Conservation (phyloP, 73 alveolate species). For the Paraurostyla sp. region DNA sequence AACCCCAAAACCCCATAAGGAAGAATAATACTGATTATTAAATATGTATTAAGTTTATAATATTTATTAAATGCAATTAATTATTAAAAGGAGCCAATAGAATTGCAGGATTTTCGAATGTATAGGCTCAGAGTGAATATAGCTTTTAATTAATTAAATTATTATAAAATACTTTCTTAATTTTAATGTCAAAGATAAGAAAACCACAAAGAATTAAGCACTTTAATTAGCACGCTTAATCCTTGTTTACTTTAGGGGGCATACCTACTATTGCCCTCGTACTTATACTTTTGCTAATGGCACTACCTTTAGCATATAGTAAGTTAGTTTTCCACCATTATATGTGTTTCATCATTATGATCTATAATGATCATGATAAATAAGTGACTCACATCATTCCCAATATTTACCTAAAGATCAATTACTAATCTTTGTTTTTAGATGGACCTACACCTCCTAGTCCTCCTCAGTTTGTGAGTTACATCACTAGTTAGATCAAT, state of each 20-base stretch:
- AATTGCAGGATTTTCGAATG: slow-evolving; percentile 24
- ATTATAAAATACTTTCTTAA: not conserved
- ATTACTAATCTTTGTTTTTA: not conserved
- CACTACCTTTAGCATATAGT: not conserved
- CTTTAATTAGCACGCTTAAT: not conserved
- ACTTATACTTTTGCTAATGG: slow-evolving; percentile 1
- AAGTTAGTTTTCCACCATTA: not conserved
- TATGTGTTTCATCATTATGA: not conserved
- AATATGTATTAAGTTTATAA: not conserved
- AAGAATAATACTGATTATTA: no score
- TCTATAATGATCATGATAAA: not conserved
- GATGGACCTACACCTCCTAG: slow-evolving; percentile 46
- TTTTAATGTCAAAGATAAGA: slow-evolving; percentile 1
- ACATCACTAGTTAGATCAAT: slow-evolving; percentile 41
- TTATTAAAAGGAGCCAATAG: slow-evolving; percentile 39
- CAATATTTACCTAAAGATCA: not conserved
- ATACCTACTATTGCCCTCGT: not conserved
- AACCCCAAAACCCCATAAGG: no score
- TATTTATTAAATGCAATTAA: not conserved
- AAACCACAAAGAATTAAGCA: slow-evolving; percentile 33
- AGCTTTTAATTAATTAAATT: not conserved
- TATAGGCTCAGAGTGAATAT: slow-evolving; percentile 17
- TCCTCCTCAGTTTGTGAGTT: slow-evolving; percentile 48
- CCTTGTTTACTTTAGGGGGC: slow-evolving; percentile 9
- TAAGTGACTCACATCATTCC: not conserved